These are phyloP conservation scores for Fomitopsis serialis DNA, from an alignment of 768 basidiomycete species.

Conservation along the genomic window DNA sequence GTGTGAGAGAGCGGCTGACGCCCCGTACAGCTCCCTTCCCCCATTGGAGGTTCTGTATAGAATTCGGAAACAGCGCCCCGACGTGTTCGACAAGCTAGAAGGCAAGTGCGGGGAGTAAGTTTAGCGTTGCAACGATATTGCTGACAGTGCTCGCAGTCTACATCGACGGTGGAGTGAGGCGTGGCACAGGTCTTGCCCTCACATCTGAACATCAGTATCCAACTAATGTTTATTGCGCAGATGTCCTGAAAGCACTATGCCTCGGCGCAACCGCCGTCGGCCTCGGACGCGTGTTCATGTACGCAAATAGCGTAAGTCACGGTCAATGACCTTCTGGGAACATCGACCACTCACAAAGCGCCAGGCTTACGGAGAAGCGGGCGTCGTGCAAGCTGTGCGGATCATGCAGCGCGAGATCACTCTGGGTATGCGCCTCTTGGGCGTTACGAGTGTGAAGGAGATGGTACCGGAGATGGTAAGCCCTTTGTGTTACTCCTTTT, in stretches of 20 bases:
- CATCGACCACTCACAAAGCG: neutral
- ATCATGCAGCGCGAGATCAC: constrained; percentile 76
- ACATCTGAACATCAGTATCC: too few species aligned
- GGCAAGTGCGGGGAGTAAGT: constrained; percentile 30
- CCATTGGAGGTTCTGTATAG: constrained; percentile 75
- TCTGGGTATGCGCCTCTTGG: constrained; percentile 72
- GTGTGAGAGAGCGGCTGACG: constrained; percentile 2
- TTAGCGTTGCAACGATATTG: neutral
- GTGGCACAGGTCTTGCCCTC: constrained; percentile 59
- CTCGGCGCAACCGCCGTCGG: constrained; percentile 86
- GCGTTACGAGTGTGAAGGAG: constrained; percentile 47
- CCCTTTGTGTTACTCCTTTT: neutral
- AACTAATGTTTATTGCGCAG: constrained; percentile 24
- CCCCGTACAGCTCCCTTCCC: constrained; percentile 53
- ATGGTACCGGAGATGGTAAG: neutral
- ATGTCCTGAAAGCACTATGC: constrained; percentile 86
- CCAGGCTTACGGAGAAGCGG: constrained; percentile 71
- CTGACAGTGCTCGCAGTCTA: constrained; percentile 48
- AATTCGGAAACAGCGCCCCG: constrained; percentile 66
- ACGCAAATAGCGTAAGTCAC: constrained; percentile 67
- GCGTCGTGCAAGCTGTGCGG: constrained; percentile 57
- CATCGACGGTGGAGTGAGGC: constrained; percentile 76
- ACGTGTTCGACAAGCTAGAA: constrained; percentile 69
- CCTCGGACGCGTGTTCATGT: constrained; percentile 80
- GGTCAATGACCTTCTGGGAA: too few species aligned